Conservation (phyloP, 805 yeast species). For the Ogataea siamensis region DNA sequence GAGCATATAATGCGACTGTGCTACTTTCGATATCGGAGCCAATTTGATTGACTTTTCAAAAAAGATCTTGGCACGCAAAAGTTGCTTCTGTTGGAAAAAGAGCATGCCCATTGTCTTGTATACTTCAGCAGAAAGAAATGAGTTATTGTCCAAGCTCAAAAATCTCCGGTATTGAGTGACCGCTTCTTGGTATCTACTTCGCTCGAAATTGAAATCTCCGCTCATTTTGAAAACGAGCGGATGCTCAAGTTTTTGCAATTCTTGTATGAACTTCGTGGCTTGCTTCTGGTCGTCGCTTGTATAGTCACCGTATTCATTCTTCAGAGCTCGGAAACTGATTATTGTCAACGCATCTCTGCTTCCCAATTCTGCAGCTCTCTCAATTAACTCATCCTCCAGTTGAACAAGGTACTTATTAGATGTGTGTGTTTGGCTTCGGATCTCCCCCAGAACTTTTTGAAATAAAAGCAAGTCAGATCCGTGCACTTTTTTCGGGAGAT, state of each 20-base stretch:
- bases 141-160: conserved; percentile 52
- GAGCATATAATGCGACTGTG: conserved; percentile 72
- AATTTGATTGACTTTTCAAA: conserved; percentile 60
- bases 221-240: conserved; percentile 74
- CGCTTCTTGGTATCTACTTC: conserved; percentile 52
- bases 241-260: conserved; percentile 58
- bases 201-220: conserved; percentile 68
- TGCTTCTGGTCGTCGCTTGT: conserved; percentile 54
- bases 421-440: conserved; percentile 59
- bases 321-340: conserved; percentile 64
- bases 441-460: conserved; percentile 61
- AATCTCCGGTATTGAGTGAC: conserved; percentile 57
- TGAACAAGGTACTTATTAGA: conserved; percentile 53
- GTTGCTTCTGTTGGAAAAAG: conserved; percentile 51
- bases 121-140: conserved; percentile 69
- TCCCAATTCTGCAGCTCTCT: conserved; percentile 80
- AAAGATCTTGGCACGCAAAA: conserved; percentile 50
- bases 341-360: conserved; percentile 77
- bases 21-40: conserved; percentile 63
- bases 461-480: conserved; percentile 65
- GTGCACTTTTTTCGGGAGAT: conserved; percentile 35
- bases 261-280: conserved; percentile 60
- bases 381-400: conserved; percentile 72
- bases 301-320: conserved; percentile 28
- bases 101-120: conserved; percentile 63